phyloP scores from a whole-genome alignment of 345 rosid genomes.

The Abelmoschus esculentus region DNA sequence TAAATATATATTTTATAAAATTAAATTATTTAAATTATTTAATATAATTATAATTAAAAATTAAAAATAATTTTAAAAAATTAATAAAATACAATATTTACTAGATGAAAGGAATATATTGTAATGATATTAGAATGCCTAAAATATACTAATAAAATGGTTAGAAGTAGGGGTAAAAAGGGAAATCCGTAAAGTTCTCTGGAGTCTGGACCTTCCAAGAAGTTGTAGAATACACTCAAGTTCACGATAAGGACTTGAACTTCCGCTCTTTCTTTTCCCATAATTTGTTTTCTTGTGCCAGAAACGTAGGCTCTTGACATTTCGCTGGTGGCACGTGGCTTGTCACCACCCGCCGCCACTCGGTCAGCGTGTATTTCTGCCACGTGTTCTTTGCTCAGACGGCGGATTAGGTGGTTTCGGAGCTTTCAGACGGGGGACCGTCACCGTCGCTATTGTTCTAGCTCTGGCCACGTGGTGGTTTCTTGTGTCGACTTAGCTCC shows the following conservation, averaged over 20 bases:
- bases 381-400: background rate
- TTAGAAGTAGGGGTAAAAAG: background rate
- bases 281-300: background rate
- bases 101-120: no score
- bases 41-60: no score
- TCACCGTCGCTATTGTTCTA: background rate
- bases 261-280: background rate
- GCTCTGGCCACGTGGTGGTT: background rate
- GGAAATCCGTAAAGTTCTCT: background rate
- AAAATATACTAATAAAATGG: background rate
- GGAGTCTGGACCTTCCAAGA: background rate
- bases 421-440: background rate
- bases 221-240: background rate
- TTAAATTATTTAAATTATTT: no score
- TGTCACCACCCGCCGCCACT: background rate
- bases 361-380: background rate
- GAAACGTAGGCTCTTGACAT: background rate
- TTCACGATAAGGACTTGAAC: background rate
- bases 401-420: background rate
- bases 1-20: no score
- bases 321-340: background rate
- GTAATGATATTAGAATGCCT: no score
- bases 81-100: no score
- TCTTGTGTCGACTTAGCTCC: conserved; percentile 1
- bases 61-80: no score